Base-by-base conservation (phyloP, 768 basidiomycete species). In the Pseudohyphozyma bogoriensis region DNA sequence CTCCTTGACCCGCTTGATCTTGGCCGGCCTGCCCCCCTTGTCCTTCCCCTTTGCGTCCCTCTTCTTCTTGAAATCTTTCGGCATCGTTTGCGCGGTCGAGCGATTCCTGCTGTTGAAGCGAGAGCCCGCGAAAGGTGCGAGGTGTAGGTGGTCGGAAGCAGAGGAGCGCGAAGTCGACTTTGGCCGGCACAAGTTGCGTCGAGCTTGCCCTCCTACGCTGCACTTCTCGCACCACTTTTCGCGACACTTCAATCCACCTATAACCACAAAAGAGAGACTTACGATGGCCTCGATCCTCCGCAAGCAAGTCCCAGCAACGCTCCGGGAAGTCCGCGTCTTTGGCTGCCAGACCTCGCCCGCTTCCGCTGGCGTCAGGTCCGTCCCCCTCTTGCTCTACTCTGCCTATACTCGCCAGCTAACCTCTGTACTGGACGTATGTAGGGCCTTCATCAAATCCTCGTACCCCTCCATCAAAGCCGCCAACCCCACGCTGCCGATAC, bases 401-500 rank as follows among this genome's bases (percentile, higher is more conserved):
- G 5, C 1, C 12, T 20, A 49, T 29, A 49, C 40, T 2, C 51
- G 29, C 9, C 20, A 1, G 31, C 4, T 4, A 12, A 10, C 37
- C 37, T 9, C 29, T 26, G 13, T 35, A 13, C 32, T 15, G 22
- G 13, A n/a, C 28, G 4, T 7, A 7, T 32, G 7, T 54, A 71
- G 68, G n/a, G 60, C 68, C 37, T 71, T 71, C 64, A 64, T 71
- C 66, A 26, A 57, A n/a, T 52, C 56, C 2, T 28, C 61, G 0
- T 71, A 71, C 60, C 65, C 67, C 1, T 31, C 57, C 6, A 36
- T 71, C 59, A 71, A 71, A 58, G 36, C 53, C 12, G 63, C 66
- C 39, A 71, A 71, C 64, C 70, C 70, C 9, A 64, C 66, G 37
- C 35, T 71, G 28, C 69, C 69, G 5, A 60, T 71, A 42, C 45